These are phyloP conservation scores for Brassica napus DNA, from an alignment of 345 rosid species.

Conservation along the genomic window Da-Ae NC_063442.1:36305501-36306000, in stretches of 20 bases:
- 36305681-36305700: background rate
- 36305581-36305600: background rate
- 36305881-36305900: constrained; percentile 22
- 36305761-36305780: background rate
- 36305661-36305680: constrained; percentile 5
- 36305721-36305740: background rate
- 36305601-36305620: background rate
- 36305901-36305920: constrained; percentile 26
- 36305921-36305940: constrained; percentile 1
- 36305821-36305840: constrained; percentile 32
- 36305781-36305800: background rate
- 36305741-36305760: background rate
- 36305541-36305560: constrained; percentile 17
- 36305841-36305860: constrained; percentile 47
- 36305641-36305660: background rate
- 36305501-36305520: background rate
- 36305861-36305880: constrained; percentile 30
- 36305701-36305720: constrained; percentile 13
- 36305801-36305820: background rate
- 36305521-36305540: background rate
- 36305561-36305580: constrained; percentile 3
- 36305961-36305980: constrained; percentile 15
- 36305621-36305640: background rate
- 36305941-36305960: constrained; percentile 25
- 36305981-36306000: constrained; percentile 9